These are phyloP conservation scores for Ramularia collo-cygni DNA, from an alignment of 2,329 filamentous ascomycete species.

Conservation along the genomic window DNA sequence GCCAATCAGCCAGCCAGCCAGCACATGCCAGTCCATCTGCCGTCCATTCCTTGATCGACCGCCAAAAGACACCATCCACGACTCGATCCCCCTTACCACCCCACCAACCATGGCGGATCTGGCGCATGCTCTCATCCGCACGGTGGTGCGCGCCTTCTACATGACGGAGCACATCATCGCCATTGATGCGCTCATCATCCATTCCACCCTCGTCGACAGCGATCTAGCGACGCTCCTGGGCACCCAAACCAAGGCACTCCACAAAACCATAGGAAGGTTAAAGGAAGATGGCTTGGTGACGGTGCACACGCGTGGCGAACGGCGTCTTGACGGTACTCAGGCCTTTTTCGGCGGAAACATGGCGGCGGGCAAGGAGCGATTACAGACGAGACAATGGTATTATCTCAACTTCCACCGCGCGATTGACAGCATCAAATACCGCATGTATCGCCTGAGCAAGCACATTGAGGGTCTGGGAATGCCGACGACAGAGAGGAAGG, in stretches of 20 bases:
- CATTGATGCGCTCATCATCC: constrained; percentile 69
- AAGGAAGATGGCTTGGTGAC: constrained; percentile 79
- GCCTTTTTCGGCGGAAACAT: constrained; percentile 19
- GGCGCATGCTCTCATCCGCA: constrained; percentile 74
- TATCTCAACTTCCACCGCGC: constrained; percentile 93
- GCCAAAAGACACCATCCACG: constrained; percentile 1
- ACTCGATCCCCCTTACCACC: not conserved
- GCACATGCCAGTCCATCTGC: too few species aligned
- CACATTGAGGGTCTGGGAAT: constrained; percentile 78
- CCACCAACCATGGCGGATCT: constrained; percentile 46
- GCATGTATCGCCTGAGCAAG: constrained; percentile 80
- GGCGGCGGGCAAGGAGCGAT: constrained; percentile 28
- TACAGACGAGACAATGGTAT: constrained; percentile 70
- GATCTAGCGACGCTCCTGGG: constrained; percentile 82
- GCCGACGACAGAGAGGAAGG: constrained; percentile 76
- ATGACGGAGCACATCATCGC: constrained; percentile 76
- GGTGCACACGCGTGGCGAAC: constrained; percentile 53
- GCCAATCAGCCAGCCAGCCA: too few species aligned
- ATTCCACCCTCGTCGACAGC: constrained; percentile 70
- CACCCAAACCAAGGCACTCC: constrained; percentile 85
- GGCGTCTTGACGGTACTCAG: constrained; percentile 27
- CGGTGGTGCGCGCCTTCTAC: constrained; percentile 79
- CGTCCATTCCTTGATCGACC: too few species aligned
- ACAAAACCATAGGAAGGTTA: constrained; percentile 79
- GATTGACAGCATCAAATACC: constrained; percentile 94